These are phyloP conservation scores for Malus fusca DNA, from an alignment of 306 rosid species.

Conservation along the genomic window DNA sequence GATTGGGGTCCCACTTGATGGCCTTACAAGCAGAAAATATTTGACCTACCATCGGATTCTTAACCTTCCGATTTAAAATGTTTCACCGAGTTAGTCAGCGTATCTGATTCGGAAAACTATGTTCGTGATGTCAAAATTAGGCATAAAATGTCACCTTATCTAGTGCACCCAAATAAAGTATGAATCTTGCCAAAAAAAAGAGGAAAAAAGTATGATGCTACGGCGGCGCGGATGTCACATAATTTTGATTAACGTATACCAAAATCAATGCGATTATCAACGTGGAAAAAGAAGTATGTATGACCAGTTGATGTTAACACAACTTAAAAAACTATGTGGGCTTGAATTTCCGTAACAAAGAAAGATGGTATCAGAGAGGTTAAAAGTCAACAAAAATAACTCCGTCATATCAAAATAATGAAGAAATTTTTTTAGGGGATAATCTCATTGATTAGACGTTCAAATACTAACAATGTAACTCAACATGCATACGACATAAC, in stretches of 20 bases:
- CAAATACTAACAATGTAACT: neutral
- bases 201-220: neutral
- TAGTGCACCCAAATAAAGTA: neutral
- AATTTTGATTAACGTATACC: neutral
- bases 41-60: constrained; percentile 47
- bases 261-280: neutral
- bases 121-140: neutral
- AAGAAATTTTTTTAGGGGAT: too few species aligned
- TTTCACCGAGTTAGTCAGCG: constrained; percentile 22
- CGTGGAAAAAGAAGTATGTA: neutral
- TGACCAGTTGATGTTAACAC: neutral
- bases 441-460: neutral
- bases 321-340: neutral
- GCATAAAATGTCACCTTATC: neutral
- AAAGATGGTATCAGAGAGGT: neutral
- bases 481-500: neutral
- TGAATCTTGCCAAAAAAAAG: neutral
- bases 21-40: constrained; percentile 24
- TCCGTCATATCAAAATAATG: neutral
- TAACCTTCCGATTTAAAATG: constrained; percentile 41
- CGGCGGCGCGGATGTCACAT: neutral
- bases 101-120: constrained; percentile 11
- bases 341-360: neutral
- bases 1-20: constrained; percentile 28
- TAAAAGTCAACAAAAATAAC: neutral